Base-by-base conservation (phyloP, 2,329 filamentous ascomycete genomes). In the Westerdykella sp. region DNA sequence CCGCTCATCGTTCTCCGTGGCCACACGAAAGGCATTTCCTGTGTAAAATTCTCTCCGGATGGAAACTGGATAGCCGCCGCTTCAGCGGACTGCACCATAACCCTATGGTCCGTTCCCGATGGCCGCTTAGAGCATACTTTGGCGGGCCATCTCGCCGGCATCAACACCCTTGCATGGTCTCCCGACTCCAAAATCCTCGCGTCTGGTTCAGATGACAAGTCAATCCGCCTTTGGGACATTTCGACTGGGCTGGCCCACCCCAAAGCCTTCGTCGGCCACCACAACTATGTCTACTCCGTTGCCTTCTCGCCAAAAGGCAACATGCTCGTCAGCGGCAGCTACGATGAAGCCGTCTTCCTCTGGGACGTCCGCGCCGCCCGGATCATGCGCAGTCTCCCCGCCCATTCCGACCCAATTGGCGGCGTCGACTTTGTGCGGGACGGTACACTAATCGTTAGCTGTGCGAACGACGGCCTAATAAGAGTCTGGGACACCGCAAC, bases 251-350 rank as follows among this genome's bases (percentile, higher is more conserved):
- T 78, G 59, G 72, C 77, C 22, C 75, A 81, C 42, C 76, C 77
- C 0, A 75, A 72, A 16, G 75, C 78, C 1, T 73, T 97, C 52
- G 75, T 85, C 18, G 91, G 93, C 2, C 93, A 98, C 59, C 89
- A 96, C 67, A 97, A 94, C 68, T 97, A 97, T 67, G 84, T 98
- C 25, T 95, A 95, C 69, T 88, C 85, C 40, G 74, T 98, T 28
- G 89, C 90, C 5, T 97, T 97, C 67, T 91, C 87, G n/a, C 93
- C 93, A 1, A 97, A 96, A 66, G 93, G 93, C 18, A 98, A 98
- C 62, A 95, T 97, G 62, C 78, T 98, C 28, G 93, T 90, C 13
- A 94, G 87, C 53, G 93, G 93, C 11, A 94, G 87, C 51, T 97
- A 96, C 68, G 93, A 98, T 55, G 93, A 98, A 72, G 93, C 93